Percentiles rank a stretch among this genome's conserved stretches.
phyloP scores from a whole-genome alignment of 495 filamentous ascomycete genomes.

The Aspergillus homomorphus region DNA sequence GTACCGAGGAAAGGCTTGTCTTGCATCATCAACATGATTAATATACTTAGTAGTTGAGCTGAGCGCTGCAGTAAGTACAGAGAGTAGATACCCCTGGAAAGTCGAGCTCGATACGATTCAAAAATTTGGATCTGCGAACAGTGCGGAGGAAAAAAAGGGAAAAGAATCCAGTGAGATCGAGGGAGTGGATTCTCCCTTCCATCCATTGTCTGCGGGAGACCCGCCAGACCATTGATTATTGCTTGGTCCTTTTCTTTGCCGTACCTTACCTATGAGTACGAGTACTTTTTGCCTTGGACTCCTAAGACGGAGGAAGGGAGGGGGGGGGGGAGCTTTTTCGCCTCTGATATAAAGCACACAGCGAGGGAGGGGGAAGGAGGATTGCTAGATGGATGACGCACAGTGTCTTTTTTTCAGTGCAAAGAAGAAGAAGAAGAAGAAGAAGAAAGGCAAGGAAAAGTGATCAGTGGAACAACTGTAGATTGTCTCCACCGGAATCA shows the following conservation, averaged over 20 bases:
- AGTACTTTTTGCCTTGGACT: not conserved
- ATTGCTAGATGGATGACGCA: too few species aligned
- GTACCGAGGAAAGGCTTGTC: not conserved
- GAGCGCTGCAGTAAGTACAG: not conserved
- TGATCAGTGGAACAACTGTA: not conserved
- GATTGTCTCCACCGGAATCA: not conserved
- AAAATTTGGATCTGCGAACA: constrained; percentile 33
- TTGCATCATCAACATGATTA: not conserved
- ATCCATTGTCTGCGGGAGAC: not conserved
- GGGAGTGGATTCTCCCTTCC: constrained; percentile 11
- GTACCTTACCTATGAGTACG: not conserved
- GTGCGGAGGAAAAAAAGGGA: constrained; percentile 16
- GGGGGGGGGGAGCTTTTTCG: too few species aligned
- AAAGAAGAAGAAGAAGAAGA: too few species aligned
- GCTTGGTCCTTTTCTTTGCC: not conserved
- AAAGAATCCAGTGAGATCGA: constrained; percentile 8
- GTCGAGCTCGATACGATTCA: not conserved
- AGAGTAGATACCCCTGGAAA: not conserved
- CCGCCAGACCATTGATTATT: not conserved
- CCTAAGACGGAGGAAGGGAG: not conserved
- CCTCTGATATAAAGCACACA: too few species aligned
- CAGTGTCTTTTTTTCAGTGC: not conserved
- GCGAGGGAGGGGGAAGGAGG: too few species aligned
- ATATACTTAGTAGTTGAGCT: not conserved
- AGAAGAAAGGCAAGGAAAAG: too few species aligned